Evolutionary conservation across 176 grass and related monocot genomes (phyloP).

Genomic region (Microstegium vimineum): DNA sequence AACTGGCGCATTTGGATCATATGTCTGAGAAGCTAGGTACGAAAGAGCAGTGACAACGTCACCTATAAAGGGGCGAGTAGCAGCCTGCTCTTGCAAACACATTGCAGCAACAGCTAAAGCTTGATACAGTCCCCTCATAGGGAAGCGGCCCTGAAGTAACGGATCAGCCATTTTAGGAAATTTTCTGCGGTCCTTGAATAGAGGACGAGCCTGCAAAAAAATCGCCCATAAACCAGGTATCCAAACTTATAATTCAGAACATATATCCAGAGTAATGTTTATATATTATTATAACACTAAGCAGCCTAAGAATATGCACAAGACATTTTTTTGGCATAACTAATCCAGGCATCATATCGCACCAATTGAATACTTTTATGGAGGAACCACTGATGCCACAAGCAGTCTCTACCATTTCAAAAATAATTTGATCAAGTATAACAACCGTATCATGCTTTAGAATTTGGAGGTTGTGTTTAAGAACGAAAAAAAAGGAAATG

Average conservation of each 20-base stretch:
- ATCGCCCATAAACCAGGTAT: constrained; percentile 30
- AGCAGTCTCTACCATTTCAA: not conserved
- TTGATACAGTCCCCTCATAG: constrained; percentile 92
- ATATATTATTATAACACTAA: constrained; percentile 14
- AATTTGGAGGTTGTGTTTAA: not conserved
- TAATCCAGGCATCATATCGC: not conserved
- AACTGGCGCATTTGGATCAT: constrained; percentile 55
- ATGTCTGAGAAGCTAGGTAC: constrained; percentile 93
- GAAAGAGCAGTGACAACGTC: constrained; percentile 98
- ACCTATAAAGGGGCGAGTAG: constrained; percentile 90
- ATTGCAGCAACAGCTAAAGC: constrained; percentile 96
- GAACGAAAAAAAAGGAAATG: not conserved
- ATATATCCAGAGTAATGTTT: not conserved
- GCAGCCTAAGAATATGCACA: not conserved
- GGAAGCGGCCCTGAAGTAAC: constrained; percentile 61
- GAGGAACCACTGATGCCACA: not conserved
- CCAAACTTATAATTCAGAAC: constrained; percentile 10
- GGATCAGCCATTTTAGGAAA: constrained; percentile 98
- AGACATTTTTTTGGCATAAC: not conserved
- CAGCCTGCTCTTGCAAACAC: constrained; percentile 98
- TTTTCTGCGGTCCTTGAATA: constrained; percentile 94
- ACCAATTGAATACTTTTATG: not conserved
- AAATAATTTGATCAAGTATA: not conserved
- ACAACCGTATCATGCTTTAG: not conserved
- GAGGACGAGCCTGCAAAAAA: constrained; percentile 80